Evolutionary conservation across 352 stramenopile genomes (phyloP), one percentile per base, ranked within the genome.

Genomic region (Aphanomyces euteiches): DNA sequence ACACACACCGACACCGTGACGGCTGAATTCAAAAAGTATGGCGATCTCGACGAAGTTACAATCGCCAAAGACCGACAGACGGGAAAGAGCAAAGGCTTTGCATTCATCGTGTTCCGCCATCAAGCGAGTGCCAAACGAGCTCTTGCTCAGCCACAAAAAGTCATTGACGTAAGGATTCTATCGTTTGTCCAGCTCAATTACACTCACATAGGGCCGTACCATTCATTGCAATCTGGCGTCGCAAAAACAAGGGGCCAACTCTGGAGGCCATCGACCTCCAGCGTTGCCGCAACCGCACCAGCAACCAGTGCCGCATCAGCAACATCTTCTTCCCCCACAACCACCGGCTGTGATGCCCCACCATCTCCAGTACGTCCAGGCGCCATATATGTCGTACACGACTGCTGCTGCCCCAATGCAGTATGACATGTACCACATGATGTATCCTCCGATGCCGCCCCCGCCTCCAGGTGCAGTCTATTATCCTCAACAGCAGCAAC

Each of bases 11-110:
- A 89, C 6, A 77, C 78, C 59, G 73, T 93, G 37, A 77, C 72
- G 1, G 65, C 79, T 19, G 77, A 87, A 73, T 93, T 91, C 54
- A 53, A 77, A 47, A 82, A 87, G 59, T 93, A 78, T 61, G 85
- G 85, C 40, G 82, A 90, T 12, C 56, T 91, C n/a, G 75, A 83
- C 34, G 75, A 79, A 56, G 76, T 78, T 38, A 72, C 72, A 34
- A 74, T 91, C 50, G 75, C 79, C 21, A 73, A 76, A 13, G 79
- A 93, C 59, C 81, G 74, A 19, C 72, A 78, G 36, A 88, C 83
- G 0, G 82, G 80, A 38, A 85, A 83, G 69, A 85, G 74, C 72
- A 90, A 87, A 67, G 79, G 83, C n/a, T 92, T 81, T 65, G 85
- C 78, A 36, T 91, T 90, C 47, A 78, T 90, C 58, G 88, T 75